Evolutionary conservation across 352 stramenopile genomes (phyloP).

Genomic region (Pythium angustatum): DNA sequence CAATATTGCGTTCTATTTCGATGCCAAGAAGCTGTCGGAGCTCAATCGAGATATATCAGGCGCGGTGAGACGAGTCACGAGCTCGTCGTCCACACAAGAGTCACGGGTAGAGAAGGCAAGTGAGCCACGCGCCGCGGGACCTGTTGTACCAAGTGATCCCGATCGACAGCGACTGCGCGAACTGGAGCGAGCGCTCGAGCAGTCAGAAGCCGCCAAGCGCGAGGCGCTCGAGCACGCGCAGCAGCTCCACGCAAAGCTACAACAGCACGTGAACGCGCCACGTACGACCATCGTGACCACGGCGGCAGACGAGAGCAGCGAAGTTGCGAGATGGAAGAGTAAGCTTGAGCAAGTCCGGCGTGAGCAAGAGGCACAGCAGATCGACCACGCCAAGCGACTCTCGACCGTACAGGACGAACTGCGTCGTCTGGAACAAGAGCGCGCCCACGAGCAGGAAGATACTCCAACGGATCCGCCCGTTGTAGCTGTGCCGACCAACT

Average conservation of each 20-base stretch:
- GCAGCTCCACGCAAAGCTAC: slow-evolving; percentile 43
- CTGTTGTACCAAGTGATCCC: not conserved
- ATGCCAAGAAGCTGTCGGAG: slow-evolving; percentile 38
- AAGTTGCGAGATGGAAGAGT: slow-evolving; percentile 51
- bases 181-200: slow-evolving; percentile 22
- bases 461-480: not conserved
- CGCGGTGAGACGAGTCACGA: not conserved
- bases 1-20: slow-evolving; percentile 60
- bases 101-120: slow-evolving; percentile 9
- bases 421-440: slow-evolving; percentile 4
- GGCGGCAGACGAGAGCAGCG: slow-evolving; percentile 35
- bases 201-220: slow-evolving; percentile 39
- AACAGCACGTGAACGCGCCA: slow-evolving; percentile 31
- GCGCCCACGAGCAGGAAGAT: not conserved
- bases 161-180: slow-evolving; percentile 18
- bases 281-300: slow-evolving; percentile 19
- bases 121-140: slow-evolving; percentile 2
- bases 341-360: slow-evolving; percentile 52
- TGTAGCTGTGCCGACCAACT: slow-evolving; percentile 33
- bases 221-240: slow-evolving; percentile 57
- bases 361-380: slow-evolving; percentile 47
- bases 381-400: slow-evolving; percentile 38
- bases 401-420: slow-evolving; percentile 18
- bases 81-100: not conserved
- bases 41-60: not conserved